phyloP scores from a whole-genome alignment of 78 protist species.

The Protostelium mycophagum region DNA sequence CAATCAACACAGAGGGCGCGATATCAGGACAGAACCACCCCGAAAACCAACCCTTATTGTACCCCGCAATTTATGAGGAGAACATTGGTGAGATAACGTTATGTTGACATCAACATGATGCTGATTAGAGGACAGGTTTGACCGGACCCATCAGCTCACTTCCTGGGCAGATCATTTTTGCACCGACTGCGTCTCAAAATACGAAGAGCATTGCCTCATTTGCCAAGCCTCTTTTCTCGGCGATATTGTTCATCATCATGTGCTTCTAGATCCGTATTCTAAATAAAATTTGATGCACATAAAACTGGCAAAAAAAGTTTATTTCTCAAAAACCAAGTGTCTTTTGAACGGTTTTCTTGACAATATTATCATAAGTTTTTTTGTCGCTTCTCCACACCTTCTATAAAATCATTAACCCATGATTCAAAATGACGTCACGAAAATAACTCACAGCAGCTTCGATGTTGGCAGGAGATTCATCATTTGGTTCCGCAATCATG shows the following conservation, averaged over 20 bases:
- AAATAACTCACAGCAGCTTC: slow-evolving; percentile 93
- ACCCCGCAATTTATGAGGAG: not conserved
- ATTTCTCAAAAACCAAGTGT: not conserved
- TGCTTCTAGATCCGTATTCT: no score
- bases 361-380: not conserved
- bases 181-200: no score
- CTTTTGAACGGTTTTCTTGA: not conserved
- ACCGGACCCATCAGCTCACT: not conserved
- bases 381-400: not conserved
- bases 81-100: not conserved
- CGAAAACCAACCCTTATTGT: not conserved
- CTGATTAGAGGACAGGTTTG: not conserved
- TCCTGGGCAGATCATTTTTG: not conserved
- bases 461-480: slow-evolving; percentile 94
- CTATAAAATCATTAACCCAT: not conserved
- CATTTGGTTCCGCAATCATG: slow-evolving; percentile 89
- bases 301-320: no score
- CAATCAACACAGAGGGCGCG: not conserved
- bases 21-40: not conserved
- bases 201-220: no score
- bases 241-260: no score
- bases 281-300: no score
- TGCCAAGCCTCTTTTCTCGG: no score
- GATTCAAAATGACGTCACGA: no score
- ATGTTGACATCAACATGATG: not conserved